Evolutionary conservation across 139 green algal species (phyloP).

Genomic region (Chlorella ohadii): DNA sequence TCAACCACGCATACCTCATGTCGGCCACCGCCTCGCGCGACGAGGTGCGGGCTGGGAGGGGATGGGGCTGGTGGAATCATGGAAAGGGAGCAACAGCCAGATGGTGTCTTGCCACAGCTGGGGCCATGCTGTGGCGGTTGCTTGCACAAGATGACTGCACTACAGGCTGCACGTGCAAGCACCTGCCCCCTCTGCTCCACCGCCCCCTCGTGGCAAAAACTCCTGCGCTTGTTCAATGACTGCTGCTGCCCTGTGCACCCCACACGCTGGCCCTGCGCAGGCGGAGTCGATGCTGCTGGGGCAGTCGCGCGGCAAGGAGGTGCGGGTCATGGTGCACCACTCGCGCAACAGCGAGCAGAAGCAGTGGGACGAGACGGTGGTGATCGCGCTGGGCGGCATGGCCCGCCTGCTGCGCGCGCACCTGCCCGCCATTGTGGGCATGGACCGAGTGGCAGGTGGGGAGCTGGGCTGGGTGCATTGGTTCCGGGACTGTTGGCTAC

Average conservation of each 20-base stretch:
- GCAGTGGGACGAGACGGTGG: slow-evolving; percentile 96
- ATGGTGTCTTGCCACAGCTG: too few relatives aligned
- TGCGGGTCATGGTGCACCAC: slow-evolving; percentile 91
- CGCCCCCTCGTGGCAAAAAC: too few relatives aligned
- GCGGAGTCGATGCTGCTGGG: slow-evolving; percentile 78
- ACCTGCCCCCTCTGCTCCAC: too few relatives aligned
- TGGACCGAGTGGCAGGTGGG: slow-evolving; percentile 63
- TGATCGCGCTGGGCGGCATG: slow-evolving; percentile 83
- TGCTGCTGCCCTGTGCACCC: too few relatives aligned
- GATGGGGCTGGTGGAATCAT: background rate
- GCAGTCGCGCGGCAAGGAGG: slow-evolving; percentile 37
- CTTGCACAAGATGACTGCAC: background rate
- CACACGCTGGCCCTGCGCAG: slow-evolving; percentile 47
- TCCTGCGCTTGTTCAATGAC: too few relatives aligned
- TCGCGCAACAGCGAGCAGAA: slow-evolving; percentile 95
- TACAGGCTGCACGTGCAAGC: too few relatives aligned
- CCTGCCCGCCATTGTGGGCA: slow-evolving; percentile 70
- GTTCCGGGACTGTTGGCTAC: background rate
- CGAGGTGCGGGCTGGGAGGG: slow-evolving; percentile 41
- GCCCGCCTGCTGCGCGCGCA: slow-evolving; percentile 82
- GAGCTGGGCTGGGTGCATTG: background rate
- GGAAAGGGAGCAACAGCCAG: too few relatives aligned
- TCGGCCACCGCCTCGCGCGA: slow-evolving; percentile 61
- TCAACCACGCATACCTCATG: slow-evolving; percentile 75
- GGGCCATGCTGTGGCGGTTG: background rate